Base-by-base conservation (phyloP, 441 rosid species). In the Pelargonium fulgidum region DNA sequence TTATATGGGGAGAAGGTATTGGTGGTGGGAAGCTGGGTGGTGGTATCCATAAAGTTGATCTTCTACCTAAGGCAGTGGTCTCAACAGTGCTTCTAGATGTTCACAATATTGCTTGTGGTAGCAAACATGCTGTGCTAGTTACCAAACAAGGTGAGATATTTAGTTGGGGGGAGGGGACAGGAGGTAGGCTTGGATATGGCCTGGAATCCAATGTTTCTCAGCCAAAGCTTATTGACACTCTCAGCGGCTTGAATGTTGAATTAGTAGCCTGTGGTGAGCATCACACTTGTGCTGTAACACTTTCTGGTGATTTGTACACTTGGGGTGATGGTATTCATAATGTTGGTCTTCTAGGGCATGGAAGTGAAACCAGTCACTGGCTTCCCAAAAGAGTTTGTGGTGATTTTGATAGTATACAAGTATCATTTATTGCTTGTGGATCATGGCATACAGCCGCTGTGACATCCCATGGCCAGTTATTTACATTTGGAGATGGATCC, bases 101-200 rank as follows among this genome's bases (percentile, higher is more conserved):
- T 73, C 99, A 93, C 74, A 83, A 86, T 75, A 86, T 94, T 82
- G 96, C 94, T 64, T 91, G 99, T 78, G 97, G 99, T 66, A 87
- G 89, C 75, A 80, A 75, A 71, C 96, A 94, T 83, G 97, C 92
- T 71, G 90, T 96, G 71, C 81, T 94, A 67, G 96, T 94, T 39
- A 88, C 92, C 71, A 94, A 91, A 81, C 96, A 91, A 78, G 97
- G 99, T 70, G 96, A 91, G 76, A 79, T 83, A 54, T 94, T 94
- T 77, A 83, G 97, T 47, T 89, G 97, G 97, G 99, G 97, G 66
- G 95, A 88, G 87, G 99, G 89, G 84, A 85, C 86, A 4, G 97
- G 94, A 74, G 97, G 97, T 67, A 86, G 97, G 79, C 97, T 93
- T 73, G 99, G 99, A 79, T 97, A 91, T 77, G 99, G 97, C 69